These are phyloP conservation scores for Hygrophorus pudorinus DNA, from an alignment of 768 basidiomycete species.

Conservation along the genomic window DNA sequence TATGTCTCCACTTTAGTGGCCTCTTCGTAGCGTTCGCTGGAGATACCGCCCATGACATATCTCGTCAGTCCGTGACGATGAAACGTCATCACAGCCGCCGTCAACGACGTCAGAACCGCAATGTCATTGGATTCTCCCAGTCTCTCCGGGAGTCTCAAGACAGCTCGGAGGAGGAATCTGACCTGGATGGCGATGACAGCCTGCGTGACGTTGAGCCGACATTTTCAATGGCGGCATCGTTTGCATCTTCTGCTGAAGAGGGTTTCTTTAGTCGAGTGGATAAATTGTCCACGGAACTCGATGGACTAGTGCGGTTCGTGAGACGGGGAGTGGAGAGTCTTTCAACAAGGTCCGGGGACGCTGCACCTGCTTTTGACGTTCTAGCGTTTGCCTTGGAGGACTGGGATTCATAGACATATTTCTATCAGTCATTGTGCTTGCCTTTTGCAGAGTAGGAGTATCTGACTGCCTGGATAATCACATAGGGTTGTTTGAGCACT, in stretches of 20 bases:
- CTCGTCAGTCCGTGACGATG: conserved; percentile 39
- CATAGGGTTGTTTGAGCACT: too few species aligned
- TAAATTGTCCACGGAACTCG: conserved; percentile 58
- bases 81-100: conserved; percentile 56
- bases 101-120: conserved; percentile 40
- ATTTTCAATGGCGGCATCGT: conserved; percentile 29
- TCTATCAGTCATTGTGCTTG: conserved; percentile 1
- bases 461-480: background rate
- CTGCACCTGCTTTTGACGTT: conserved; percentile 54
- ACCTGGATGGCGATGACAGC: conserved; percentile 20
- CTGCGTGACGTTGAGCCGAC: conserved; percentile 24
- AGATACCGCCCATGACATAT: conserved; percentile 48
- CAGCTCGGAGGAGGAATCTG: conserved; percentile 39
- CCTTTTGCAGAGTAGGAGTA: too few species aligned
- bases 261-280: conserved; percentile 43
- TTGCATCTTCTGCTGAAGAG: conserved; percentile 30
- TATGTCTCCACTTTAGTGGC: conserved; percentile 61
- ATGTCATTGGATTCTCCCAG: conserved; percentile 54
- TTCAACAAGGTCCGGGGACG: conserved; percentile 50
- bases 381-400: conserved; percentile 72
- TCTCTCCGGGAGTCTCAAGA: conserved; percentile 22
- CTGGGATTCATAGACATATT: conserved; percentile 47
- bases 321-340: conserved; percentile 61
- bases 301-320: conserved; percentile 61
- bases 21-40: conserved; percentile 52